These are phyloP conservation scores for Dendrothele bispora DNA, from an alignment of 768 basidiomycete genomes.

Conservation along the genomic window DNA sequence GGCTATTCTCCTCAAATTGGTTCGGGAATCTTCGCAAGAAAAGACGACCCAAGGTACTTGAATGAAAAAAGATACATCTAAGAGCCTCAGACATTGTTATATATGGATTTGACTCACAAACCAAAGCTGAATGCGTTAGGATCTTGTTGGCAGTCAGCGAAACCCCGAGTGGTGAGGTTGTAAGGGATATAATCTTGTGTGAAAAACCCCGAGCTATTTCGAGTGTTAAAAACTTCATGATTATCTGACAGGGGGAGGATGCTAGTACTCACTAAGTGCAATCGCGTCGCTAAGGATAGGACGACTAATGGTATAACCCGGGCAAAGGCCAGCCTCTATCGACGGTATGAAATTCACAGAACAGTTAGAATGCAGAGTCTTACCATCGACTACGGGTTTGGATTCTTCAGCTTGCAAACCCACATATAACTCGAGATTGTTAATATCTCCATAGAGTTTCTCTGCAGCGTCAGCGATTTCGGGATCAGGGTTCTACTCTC, in stretches of 20 bases:
- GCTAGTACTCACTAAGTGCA: too few species aligned
- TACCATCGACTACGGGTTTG: constrained; percentile 74
- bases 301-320: constrained; percentile 80
- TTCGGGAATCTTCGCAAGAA: constrained; percentile 73
- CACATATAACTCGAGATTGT: constrained; percentile 79
- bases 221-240: too few species aligned
- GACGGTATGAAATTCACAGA: too few species aligned
- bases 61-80: too few species aligned
- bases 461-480: constrained; percentile 72
- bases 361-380: too few species aligned
- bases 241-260: too few species aligned
- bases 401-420: constrained; percentile 78
- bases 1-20: constrained; percentile 65
- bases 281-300: constrained; percentile 87
- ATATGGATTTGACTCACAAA: too few species aligned
- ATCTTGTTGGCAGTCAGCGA: constrained; percentile 79
- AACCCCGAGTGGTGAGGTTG: constrained; percentile 85
- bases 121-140: constrained; percentile 61
- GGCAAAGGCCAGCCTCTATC: too few species aligned
- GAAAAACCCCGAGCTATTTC: constrained; percentile 81
- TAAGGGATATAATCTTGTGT: constrained; percentile 79
- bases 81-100: too few species aligned
- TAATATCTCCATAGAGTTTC: constrained; percentile 73
- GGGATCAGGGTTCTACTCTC: constrained; percentile 79
- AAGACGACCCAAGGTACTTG: constrained; percentile 73